A percentile compares a stretch with the other conserved stretches of the same genome.
Conservation (phyloP, 1,284 basidiomycete species). For the Tylopilus orsonianus region DNA sequence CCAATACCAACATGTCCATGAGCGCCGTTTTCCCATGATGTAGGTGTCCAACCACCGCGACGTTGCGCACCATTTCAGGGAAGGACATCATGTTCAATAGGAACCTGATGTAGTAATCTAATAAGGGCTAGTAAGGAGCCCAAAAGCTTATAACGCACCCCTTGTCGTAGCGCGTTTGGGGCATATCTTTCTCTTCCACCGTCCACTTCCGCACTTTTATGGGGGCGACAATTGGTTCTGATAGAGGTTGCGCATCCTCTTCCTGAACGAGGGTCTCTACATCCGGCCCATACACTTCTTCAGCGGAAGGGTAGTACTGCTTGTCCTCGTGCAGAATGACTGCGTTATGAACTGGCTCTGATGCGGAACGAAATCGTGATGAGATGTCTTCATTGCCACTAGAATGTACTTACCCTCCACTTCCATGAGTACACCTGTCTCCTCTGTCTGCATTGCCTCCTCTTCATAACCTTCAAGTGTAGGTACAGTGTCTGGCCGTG, state of each 20-base stretch:
- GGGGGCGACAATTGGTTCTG: slow-evolving; percentile 95
- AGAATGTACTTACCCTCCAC: slow-evolving; percentile 63
- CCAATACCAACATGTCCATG: slow-evolving; percentile 95
- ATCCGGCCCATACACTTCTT: slow-evolving; percentile 89
- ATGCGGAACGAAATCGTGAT: slow-evolving; percentile 4
- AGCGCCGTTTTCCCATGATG: slow-evolving; percentile 98
- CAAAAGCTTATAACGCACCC: slow-evolving; percentile 55
- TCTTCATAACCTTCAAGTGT: slow-evolving; percentile 79
- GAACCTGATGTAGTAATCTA: slow-evolving; percentile 56
- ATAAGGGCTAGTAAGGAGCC: slow-evolving; percentile 9
- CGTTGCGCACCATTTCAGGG: slow-evolving; percentile 94
- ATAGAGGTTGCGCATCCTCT: slow-evolving; percentile 94
- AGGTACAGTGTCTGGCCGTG: slow-evolving; percentile 37
- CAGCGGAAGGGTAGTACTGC: slow-evolving; percentile 94
- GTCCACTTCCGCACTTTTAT: slow-evolving; percentile 92
- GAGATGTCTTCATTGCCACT: background rate
- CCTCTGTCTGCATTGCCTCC: slow-evolving; percentile 53
- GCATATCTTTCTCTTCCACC: slow-evolving; percentile 90
- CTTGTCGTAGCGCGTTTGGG: slow-evolving; percentile 91
- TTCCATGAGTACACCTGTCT: slow-evolving; percentile 74
- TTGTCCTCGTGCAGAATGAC: slow-evolving; percentile 97
- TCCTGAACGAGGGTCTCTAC: slow-evolving; percentile 98
- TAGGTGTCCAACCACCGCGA: slow-evolving; percentile 92
- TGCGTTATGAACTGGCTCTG: slow-evolving; percentile 78
- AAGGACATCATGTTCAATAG: slow-evolving; percentile 89